Conservation (phyloP, 2,329 filamentous ascomycete genomes). For the Diaporthe eres region DNA sequence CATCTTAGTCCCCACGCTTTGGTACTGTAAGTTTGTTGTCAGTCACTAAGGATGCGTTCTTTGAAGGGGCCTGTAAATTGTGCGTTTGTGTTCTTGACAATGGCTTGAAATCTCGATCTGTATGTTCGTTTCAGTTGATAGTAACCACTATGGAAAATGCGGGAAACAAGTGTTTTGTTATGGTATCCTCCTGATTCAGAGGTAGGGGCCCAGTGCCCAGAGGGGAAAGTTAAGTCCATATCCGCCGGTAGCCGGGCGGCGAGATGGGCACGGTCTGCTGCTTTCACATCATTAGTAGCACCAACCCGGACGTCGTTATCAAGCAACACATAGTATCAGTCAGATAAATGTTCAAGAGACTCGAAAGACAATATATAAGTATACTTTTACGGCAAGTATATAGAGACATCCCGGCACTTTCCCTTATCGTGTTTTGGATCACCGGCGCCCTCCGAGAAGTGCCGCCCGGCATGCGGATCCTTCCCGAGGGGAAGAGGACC, state of each 20-base stretch:
- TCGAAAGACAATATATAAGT: neutral
- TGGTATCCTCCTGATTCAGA: too few species aligned
- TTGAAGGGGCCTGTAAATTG: neutral
- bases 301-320: too few species aligned
- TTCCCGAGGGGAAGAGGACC: neutral
- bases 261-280: too few species aligned
- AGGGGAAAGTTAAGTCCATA: too few species aligned
- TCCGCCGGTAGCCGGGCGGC: too few species aligned
- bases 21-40: neutral
- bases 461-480: conserved; percentile 32
- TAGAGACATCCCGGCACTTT: neutral
- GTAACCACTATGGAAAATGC: neutral
- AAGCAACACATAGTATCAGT: too few species aligned
- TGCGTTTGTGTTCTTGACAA: neutral
- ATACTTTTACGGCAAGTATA: neutral
- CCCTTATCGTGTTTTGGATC: neutral
- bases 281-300: too few species aligned
- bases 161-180: neutral
- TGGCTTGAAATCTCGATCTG: neutral
- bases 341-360: too few species aligned
- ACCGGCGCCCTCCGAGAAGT: conserved; percentile 14
- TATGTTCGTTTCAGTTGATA: neutral
- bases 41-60: accelerated
- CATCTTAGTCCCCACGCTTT: neutral
- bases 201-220: too few species aligned